Evolutionary conservation across 2,329 filamentous ascomycete genomes (phyloP), one percentile per base, ranked within the genome.

Genomic region (Exophiala spinifera): DNA sequence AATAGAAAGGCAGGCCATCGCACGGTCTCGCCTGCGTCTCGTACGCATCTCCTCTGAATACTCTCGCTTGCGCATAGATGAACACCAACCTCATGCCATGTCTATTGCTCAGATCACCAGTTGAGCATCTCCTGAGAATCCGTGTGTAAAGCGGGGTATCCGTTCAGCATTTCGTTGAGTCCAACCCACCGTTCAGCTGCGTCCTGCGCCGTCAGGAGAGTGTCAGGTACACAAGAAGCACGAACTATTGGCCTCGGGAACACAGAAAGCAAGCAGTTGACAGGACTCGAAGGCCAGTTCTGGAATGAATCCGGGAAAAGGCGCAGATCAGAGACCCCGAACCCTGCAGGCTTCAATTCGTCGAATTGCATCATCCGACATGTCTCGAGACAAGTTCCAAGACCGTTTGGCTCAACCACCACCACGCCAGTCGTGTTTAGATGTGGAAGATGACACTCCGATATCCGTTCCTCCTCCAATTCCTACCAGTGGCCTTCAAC

Each of bases 381-480:
- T 60, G 57, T 51, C 57, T 14, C 47, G 47, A 48, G 46, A 56
- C 36, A 51, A 34, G 46, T 55, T 55, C 43, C 52, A 52, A 31
- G 45, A 42, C 31, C 50, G 55, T 37, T 40, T 54, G 3, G 47
- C 53, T 46, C 57, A 42, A 19, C 51, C 45, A 31, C 40, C 37
- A 43, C 37, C 50, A 48, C 49, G 42, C 47, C 45, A 28, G 33
- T 40, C 51, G 36, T 47, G 50, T 3, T 51, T 55, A 39, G 45
- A 50, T 23, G 55, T 50, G 36, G 28, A 31, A 6, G 48, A 56
- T 19, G 21, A 51, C 21, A 28, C 53, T 46, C 28, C 51, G 8
- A 48, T 61, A 39, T 50, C 51, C 23, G 51, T 62, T 19, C 49
- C 60, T 36, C 59, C 61, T 39, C 62, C 60, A 20, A 46, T 52